Base-by-base conservation (phyloP, 1,284 basidiomycete species). In the Apiotrichum laibachii region DNA sequence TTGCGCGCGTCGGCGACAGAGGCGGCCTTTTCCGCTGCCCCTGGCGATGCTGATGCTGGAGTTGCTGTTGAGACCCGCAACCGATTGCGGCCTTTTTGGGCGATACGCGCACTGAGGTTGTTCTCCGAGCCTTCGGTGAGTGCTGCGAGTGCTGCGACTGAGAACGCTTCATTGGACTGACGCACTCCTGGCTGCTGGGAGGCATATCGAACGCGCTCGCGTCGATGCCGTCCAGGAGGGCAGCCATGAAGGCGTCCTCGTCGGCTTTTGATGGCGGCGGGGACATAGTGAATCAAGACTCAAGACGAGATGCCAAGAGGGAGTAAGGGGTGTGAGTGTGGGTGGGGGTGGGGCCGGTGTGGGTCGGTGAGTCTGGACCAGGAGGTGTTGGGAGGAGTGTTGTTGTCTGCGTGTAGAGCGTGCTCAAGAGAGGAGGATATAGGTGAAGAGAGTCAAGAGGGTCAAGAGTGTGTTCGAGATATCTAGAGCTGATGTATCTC, bases 241-340 rank as follows among this genome's bases (percentile, higher is more conserved):
- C 67, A 34, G 72, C 72, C 72, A 79, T 71, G 56, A 78, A 54
- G n/a, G 69, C 70, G 47, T 75, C 67, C 53, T 77, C 76, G 44
- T 44, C 42, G n/a, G 37, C 22, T 11, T 21, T 18, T 19, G 56
- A 18, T 4, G 43, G 22, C 5, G 49, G 13, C 12, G 48, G 40
- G 21, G 8, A 21, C 47, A 50, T 37, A 9, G 40, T 13, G 15
- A 5, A 16, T 4, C 57, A 58, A 53, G 52, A 53, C 49, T 10
- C 56, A 49, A 57, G 46, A 44, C 13, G 2, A 42, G 40, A n/a
- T 37, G n/a, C 11, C 37, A 37, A 37, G 37, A 37, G 11, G 37
- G 37, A 35, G 37, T 37, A 37, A 3, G 37, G 37, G 26, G 26
- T 31, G 26, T 31, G 26, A 7, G 3, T 31, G 26, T 31, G 26